Percentiles rank a stretch among this genome's conserved stretches.
Conservation (phyloP, 768 basidiomycete genomes). For the Rhodotorula toruloides region DNA sequence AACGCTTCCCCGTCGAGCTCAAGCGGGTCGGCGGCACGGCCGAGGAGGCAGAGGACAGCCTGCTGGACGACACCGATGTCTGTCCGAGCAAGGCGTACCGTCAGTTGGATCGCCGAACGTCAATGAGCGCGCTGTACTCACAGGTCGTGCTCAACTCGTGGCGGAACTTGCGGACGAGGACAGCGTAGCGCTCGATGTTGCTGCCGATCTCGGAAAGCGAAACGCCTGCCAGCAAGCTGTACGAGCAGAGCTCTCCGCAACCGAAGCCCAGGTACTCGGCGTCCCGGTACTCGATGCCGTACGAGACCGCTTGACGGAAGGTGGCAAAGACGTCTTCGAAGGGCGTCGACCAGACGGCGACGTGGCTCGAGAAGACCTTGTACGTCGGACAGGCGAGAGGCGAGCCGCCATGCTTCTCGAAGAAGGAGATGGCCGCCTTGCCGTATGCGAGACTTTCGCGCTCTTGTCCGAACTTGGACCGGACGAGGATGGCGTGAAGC, state of each 20-base stretch:
- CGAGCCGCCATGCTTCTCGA: constrained; percentile 24
- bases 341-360: constrained; percentile 17
- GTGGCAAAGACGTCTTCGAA: constrained; percentile 10
- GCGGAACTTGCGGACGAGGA: constrained; percentile 35
- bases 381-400: constrained; percentile 32
- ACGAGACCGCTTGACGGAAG: constrained; percentile 16
- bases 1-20: constrained; percentile 34
- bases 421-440: constrained; percentile 21
- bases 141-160: constrained; percentile 32
- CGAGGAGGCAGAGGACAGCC: constrained; percentile 16
- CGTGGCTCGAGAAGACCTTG: constrained; percentile 35
- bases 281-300: constrained; percentile 26
- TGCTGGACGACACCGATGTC: constrained; percentile 34
- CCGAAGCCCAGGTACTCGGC: constrained; percentile 33
- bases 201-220: constrained; percentile 12
- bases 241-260: constrained; percentile 20
- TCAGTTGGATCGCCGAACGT: background rate
- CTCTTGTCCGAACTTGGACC: background rate
- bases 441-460: constrained; percentile 21
- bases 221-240: constrained; percentile 9
- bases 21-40: constrained; percentile 1
- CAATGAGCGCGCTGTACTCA: background rate
- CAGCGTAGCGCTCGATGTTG: constrained; percentile 31
- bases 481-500: constrained; percentile 29
- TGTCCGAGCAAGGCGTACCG: background rate